These are phyloP conservation scores for Xylariomycetidae sp. DNA, from an alignment of 2,329 filamentous ascomycete species.

Conservation along the genomic window DNA sequence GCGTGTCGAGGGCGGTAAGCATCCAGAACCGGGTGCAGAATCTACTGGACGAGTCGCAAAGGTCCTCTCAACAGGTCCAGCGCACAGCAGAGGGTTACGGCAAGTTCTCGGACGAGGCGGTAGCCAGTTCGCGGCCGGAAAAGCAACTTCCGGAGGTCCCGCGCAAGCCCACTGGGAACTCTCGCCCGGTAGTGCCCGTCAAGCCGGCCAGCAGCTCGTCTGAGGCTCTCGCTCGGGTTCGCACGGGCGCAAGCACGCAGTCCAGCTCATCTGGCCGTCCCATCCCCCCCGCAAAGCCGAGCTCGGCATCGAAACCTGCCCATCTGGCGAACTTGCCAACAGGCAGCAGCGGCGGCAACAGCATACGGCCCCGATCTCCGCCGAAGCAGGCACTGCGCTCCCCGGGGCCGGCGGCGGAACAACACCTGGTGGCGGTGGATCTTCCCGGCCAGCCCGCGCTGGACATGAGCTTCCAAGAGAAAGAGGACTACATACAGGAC, in stretches of 20 bases:
- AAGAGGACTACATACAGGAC: constrained; percentile 59
- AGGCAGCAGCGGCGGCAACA: no score
- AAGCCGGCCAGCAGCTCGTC: constrained; percentile 18
- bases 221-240: constrained; percentile 15
- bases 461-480: constrained; percentile 51
- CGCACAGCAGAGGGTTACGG: constrained; percentile 85
- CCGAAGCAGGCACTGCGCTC: constrained; percentile 30
- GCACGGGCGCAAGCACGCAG: constrained; percentile 10
- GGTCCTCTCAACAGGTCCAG: constrained; percentile 46
- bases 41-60: constrained; percentile 72
- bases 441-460: constrained; percentile 42
- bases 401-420: constrained; percentile 25
- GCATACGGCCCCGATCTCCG: constrained; percentile 42
- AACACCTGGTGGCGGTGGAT: constrained; percentile 38
- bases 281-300: constrained; percentile 36
- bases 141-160: constrained; percentile 39
- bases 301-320: constrained; percentile 55
- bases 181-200: constrained; percentile 7
- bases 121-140: constrained; percentile 30
- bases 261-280: constrained; percentile 18
- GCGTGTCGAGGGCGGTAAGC: constrained; percentile 62
- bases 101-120: constrained; percentile 62
- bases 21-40: constrained; percentile 91
- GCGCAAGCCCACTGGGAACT: constrained; percentile 41
- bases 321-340: constrained; percentile 53